These are phyloP conservation scores for Fraxinus pennsylvanica DNA, from an alignment of 257 asterid genomes.

Conservation along the genomic window DNA sequence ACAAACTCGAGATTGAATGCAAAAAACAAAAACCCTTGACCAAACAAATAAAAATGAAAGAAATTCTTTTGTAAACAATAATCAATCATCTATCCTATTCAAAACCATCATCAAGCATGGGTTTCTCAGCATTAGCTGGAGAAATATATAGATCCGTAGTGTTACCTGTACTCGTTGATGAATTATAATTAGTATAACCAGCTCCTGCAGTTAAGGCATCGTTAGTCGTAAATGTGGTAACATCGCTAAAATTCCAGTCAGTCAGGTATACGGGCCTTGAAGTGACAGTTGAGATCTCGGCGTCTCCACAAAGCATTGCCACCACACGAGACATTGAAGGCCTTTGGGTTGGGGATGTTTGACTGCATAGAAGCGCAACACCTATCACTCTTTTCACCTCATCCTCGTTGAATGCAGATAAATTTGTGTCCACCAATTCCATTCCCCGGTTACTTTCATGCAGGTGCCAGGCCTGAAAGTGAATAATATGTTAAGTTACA, in stretches of 20 bases:
- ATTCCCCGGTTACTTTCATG: conserved; percentile 39
- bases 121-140: conserved; percentile 20
- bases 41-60: too few relatives aligned
- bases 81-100: conserved; percentile 24
- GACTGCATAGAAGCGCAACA: conserved; percentile 63
- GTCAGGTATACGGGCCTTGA: conserved; percentile 60
- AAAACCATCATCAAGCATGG: conserved; percentile 27
- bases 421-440: conserved; percentile 48
- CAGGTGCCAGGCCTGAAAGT: conserved; percentile 44
- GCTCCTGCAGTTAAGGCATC: conserved; percentile 16
- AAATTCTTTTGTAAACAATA: too few relatives aligned
- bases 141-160: conserved; percentile 21
- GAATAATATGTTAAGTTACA: too few relatives aligned
- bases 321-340: conserved; percentile 69
- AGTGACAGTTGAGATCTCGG: conserved; percentile 47
- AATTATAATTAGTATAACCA: background rate
- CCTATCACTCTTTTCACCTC: conserved; percentile 52
- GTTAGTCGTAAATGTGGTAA: conserved; percentile 30
- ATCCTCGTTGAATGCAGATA: conserved; percentile 34
- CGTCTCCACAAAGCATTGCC: conserved; percentile 69
- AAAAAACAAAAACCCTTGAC: too few relatives aligned
- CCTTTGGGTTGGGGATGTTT: conserved; percentile 51
- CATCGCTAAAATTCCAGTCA: conserved; percentile 55
- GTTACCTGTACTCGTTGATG: conserved; percentile 22
- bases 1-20: background rate